phyloP scores from a whole-genome alignment of 2,329 filamentous ascomycete genomes.

The Botrytis cinerea region DNA sequence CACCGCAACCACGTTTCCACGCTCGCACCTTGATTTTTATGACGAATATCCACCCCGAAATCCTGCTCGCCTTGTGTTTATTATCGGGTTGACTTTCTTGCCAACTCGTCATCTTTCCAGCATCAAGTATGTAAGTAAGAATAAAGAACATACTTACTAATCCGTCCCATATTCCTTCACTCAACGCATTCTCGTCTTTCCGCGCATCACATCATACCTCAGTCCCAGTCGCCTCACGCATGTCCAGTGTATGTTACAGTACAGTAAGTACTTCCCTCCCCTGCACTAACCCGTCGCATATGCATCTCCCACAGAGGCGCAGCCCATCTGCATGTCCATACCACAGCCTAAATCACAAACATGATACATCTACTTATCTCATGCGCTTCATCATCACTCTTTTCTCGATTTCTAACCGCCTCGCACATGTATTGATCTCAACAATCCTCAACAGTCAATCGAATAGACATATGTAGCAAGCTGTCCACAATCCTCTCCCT shows the following conservation, averaged over 20 bases:
- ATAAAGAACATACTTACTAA: neutral
- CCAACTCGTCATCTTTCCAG: neutral
- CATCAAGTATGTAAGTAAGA: neutral
- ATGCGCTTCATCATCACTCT: slow-evolving; percentile 1
- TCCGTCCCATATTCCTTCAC: too few species aligned
- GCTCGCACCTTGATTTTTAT: neutral
- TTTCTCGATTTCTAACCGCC: neutral
- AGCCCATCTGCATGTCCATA: slow-evolving; percentile 10
- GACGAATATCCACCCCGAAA: neutral
- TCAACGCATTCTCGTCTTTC: neutral
- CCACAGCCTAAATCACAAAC: neutral
- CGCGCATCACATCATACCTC: neutral
- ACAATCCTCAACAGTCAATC: neutral
- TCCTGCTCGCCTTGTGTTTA: neutral
- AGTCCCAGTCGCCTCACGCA: neutral
- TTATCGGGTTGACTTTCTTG: neutral
- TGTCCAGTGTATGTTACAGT: neutral
- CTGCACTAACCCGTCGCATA: slow-evolving; percentile 16
- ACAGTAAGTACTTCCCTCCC: neutral
- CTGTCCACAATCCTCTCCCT: neutral
- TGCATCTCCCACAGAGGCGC: slow-evolving; percentile 15
- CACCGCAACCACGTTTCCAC: slow-evolving; percentile 4
- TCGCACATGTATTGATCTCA: neutral
- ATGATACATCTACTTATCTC: slow-evolving; percentile 1
- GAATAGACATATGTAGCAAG: neutral